Evolutionary conservation across 169 alveolate species (phyloP).

Genomic region (Plasmodium reichenowi): DNA sequence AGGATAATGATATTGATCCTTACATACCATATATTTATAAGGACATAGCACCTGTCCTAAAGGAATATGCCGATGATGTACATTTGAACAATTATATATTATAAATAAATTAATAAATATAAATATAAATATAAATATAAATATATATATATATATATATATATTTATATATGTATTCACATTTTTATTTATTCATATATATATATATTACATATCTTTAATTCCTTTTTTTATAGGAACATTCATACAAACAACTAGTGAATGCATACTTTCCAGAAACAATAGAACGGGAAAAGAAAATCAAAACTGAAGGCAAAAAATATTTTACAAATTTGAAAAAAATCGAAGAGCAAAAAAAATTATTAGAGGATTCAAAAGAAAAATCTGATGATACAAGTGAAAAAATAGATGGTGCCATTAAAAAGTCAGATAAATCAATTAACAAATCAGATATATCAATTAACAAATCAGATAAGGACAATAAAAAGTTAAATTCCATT

Average conservation of each 20-base stretch:
- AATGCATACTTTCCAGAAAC: constrained; percentile 75
- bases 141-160: background rate
- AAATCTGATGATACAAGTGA: constrained; percentile 17
- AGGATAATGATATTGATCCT: constrained; percentile 56
- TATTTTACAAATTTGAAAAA: constrained; percentile 53
- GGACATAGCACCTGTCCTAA: constrained; percentile 64
- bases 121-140: background rate
- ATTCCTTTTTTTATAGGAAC: constrained; percentile 18
- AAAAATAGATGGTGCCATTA: background rate
- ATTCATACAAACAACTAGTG: constrained; percentile 65
- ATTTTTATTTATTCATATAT: background rate
- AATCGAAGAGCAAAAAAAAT: constrained; percentile 35
- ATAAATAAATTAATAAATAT: background rate
- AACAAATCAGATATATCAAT: background rate
- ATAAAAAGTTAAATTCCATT: background rate
- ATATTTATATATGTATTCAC: background rate
- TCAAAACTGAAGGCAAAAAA: constrained; percentile 34
- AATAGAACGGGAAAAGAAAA: constrained; percentile 56
- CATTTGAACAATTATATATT: background rate
- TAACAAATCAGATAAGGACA: background rate
- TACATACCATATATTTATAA: constrained; percentile 68
- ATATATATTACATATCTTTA: too few species aligned
- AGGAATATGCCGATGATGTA: constrained; percentile 72
- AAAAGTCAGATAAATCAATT: background rate
- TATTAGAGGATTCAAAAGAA: constrained; percentile 5